Conservation (phyloP, 805 yeast genomes). For the Candida hispaniensis region DNA sequence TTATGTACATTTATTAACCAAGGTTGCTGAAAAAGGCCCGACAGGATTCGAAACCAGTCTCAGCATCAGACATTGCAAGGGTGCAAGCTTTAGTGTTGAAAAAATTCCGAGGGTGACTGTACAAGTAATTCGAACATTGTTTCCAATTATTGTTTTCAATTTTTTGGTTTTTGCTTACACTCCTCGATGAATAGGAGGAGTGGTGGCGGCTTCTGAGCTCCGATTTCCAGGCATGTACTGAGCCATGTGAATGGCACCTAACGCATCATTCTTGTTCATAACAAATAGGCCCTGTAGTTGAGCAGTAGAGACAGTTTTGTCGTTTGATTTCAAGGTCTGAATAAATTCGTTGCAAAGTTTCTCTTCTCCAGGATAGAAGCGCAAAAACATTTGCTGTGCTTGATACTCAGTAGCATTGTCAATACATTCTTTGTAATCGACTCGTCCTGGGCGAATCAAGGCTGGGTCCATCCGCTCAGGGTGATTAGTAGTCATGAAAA, state of each 20-base stretch:
- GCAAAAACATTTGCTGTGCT: constrained; percentile 69
- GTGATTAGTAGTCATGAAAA: constrained; percentile 98
- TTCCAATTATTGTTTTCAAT: constrained; percentile 1
- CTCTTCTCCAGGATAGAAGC: constrained; percentile 64
- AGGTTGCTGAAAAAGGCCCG: constrained; percentile 5
- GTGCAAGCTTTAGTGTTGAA: constrained; percentile 15
- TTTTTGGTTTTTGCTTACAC: constrained; percentile 1
- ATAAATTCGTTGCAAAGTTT: constrained; percentile 44
- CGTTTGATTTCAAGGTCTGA: constrained; percentile 37
- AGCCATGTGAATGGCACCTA: constrained; percentile 59
- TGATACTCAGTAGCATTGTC: constrained; percentile 84
- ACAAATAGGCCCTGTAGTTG: constrained; percentile 93
- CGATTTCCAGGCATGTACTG: constrained; percentile 15
- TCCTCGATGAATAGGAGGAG: constrained; percentile 10
- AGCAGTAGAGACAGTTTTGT: constrained; percentile 70
- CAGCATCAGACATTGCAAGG: constrained; percentile 9
- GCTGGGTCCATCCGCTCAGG: constrained; percentile 93
- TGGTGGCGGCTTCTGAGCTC: constrained; percentile 5
- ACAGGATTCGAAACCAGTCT: constrained; percentile 2
- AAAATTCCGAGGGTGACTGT: constrained; percentile 18
- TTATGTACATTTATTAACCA: neutral
- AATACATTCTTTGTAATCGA: constrained; percentile 70
- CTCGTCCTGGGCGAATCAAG: constrained; percentile 85
- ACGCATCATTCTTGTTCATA: constrained; percentile 75
- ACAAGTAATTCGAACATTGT: constrained; percentile 1